phyloP scores from a whole-genome alignment of 163 green algal genomes.

The Smithsoniella earleae region DNA sequence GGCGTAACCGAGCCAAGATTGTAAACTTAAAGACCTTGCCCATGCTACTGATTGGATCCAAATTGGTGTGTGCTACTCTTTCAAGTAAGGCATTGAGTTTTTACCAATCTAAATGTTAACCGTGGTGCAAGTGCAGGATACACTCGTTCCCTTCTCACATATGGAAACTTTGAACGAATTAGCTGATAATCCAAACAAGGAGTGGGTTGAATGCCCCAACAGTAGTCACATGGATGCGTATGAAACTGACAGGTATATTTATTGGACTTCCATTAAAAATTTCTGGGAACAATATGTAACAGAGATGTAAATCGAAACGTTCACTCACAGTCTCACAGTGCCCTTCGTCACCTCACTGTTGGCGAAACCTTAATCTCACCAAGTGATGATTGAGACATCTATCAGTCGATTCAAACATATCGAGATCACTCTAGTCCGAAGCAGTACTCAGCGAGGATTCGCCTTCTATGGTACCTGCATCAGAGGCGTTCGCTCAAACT shows the following conservation, averaged over 20 bases:
- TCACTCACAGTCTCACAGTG: no score
- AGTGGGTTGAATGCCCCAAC: constrained; percentile 46
- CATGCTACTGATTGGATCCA: constrained; percentile 59
- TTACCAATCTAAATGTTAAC: neutral
- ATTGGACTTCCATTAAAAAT: constrained; percentile 53
- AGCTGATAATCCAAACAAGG: constrained; percentile 26
- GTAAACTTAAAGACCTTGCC: constrained; percentile 44
- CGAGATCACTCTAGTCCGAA: no score
- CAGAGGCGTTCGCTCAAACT: neutral
- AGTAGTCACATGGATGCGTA: constrained; percentile 73
- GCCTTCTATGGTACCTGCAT: neutral
- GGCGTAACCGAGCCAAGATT: constrained; percentile 52
- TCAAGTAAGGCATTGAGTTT: neutral
- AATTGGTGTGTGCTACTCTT: constrained; percentile 41
- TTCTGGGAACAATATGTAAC: constrained; percentile 14
- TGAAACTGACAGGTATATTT: constrained; percentile 45
- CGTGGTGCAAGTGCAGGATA: constrained; percentile 48
- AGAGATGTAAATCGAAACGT: neutral
- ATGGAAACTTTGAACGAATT: constrained; percentile 62
- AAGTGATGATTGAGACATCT: no score
- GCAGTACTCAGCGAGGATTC: neutral
- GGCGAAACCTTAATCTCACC: no score
- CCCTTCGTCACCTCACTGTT: no score
- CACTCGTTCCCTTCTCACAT: constrained; percentile 69
- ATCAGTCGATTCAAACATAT: no score